A percentile compares a stretch with the other conserved stretches of the same genome.
These are phyloP conservation scores for Aspergillus sp. DNA, from an alignment of 2,329 filamentous ascomycete genomes.

Conservation along the genomic window DNA sequence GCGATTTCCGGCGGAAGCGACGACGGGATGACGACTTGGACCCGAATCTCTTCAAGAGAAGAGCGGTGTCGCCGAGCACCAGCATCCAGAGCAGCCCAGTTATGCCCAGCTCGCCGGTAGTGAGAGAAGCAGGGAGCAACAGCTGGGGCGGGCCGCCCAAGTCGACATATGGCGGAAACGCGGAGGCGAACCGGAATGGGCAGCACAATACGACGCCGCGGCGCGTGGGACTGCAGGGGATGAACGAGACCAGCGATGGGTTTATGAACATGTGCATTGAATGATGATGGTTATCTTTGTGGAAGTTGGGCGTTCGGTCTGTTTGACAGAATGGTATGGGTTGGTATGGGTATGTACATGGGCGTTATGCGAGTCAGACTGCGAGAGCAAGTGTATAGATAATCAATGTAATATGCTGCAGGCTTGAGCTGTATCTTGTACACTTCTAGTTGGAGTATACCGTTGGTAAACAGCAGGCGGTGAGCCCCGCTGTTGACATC, in stretches of 20 bases:
- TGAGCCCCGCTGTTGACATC: too few relatives aligned
- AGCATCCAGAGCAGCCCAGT: constrained; percentile 85
- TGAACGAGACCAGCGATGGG: constrained; percentile 91
- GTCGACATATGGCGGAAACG: constrained; percentile 43
- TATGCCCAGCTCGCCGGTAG: constrained; percentile 67
- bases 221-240: constrained; percentile 75
- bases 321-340: too few relatives aligned
- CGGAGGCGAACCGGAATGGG: constrained; percentile 43
- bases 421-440: too few relatives aligned
- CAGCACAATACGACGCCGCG: constrained; percentile 38
- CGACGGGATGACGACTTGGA: constrained; percentile 87
- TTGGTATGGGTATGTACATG: too few relatives aligned
- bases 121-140: constrained; percentile 51
- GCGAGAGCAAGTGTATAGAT: too few relatives aligned
- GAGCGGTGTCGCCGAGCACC: constrained; percentile 84
- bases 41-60: constrained; percentile 74
- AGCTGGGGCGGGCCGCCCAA: constrained; percentile 65
- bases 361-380: too few relatives aligned
- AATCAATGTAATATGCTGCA: too few relatives aligned
- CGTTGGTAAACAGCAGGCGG: too few relatives aligned
- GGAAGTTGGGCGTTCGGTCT: too few relatives aligned
- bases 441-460: too few relatives aligned
- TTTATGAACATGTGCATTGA: constrained; percentile 98
- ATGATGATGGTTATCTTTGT: constrained; percentile 43
- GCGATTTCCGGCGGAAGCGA: constrained; percentile 71